Evolutionary conservation across 2,329 filamentous ascomycete genomes (phyloP), one percentile per base, ranked within the genome.

Genomic region (Lachnellula arida): DNA sequence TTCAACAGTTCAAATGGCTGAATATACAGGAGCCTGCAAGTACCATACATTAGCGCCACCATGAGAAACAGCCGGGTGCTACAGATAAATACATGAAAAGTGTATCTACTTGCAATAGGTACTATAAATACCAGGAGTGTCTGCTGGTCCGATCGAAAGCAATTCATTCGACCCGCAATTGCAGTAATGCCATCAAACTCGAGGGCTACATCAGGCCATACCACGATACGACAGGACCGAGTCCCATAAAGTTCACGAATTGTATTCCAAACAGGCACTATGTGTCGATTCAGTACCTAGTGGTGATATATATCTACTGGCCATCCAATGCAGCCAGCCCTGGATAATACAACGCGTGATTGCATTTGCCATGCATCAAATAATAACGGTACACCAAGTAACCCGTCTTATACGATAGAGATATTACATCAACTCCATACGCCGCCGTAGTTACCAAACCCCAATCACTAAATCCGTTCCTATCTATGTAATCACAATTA

Each of bases 401-500:
- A 32, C 4, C 15, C 23, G n/a, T 6, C 5, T n/a, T 17, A 44
- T 44, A 17, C 42, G 19, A 44, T 44, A 17, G 2, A 23, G 11
- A 43, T 2, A 25, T 19, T 19, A 12, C 14, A 44, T 11, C n/a
- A 19, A 40, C 37, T 40, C 37, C 37, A 40, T 40, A 17, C 37
- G 37, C 37, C 37, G 37, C 37, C 37, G 28, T 32, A 9, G 28
- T 40, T 40, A 4, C 11, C 37, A 11, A 9, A n/a, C 14, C n/a
- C n/a, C 37, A 15, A 17, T 40, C 37, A n/a, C 37, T 8, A 15
- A 17, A 7, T 17, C 37, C 37, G 15, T 40, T 40, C n/a, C 37
- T 42, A 42, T 42, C 17, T 42, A 42, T 42, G 17, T 42, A 22
- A n/a, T 8, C 19, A 35, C 19, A 28, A 40, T 64, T 47, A 63